Base-by-base conservation (phyloP, 495 filamentous ascomycete genomes). In the Annulohypoxylon stygium region DNA sequence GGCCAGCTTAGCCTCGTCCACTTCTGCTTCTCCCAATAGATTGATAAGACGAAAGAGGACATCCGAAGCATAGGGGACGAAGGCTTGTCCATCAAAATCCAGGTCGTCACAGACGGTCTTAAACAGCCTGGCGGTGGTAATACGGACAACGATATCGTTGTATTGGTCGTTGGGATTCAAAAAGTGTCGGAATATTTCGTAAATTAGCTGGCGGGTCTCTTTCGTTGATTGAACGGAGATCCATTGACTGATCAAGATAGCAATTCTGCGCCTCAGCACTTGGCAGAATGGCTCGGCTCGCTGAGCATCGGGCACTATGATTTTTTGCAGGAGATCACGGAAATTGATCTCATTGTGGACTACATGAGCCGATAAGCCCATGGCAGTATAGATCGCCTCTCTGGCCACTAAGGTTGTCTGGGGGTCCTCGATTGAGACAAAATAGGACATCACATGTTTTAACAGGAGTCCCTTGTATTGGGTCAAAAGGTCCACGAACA, bases 61-160 rank as follows among this genome's bases (percentile, higher is more conserved):
- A 33, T 89, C 84, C 2, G 90, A 83, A 0, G 93, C 91, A 76
- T 88, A 97, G 2, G 93, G 92, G 64, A 91, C 70, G 79, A 98
- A 97, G 8, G 78, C 73, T 18, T 91, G 87, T 0, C 89, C 79
- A 3, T 85, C 82, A 75, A 97, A 97, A n/a, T 92, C 91, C 77
- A 92, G 94, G 4, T 94, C 92, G 51, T 96, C 90, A n/a, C 92
- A 86, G 30, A 97, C 85, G 36, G 85, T 83, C 76, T 90, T 91
- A 26, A 99, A 87, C 75, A 97, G 92, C 62, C 93, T 87, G 9
- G 93, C 96, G 4, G 96, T 93, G 0, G 95, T 97, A 43, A 98
- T 90, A 11, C 94, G 91, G 36, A 99, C 96, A 5, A 98, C 93
- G 50, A 93, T 86, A 76, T 99, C 96, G 76, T 99, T 99, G 70